These are phyloP conservation scores for Diaporthe destruens DNA, from an alignment of 2,329 filamentous ascomycete species.

Conservation along the genomic window DNA sequence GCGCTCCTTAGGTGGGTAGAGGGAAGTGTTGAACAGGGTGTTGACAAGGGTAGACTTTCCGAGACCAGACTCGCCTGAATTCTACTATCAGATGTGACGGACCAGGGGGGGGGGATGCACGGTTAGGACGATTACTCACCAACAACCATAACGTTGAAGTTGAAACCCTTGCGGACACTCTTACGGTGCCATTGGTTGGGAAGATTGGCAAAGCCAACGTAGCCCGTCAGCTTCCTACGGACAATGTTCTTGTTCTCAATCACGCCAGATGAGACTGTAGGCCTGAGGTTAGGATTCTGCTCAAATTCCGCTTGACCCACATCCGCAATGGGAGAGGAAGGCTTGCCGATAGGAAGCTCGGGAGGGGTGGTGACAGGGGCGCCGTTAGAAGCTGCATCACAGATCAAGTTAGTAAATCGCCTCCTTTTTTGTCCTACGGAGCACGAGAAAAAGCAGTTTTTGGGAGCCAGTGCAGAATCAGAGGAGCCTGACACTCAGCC, in stretches of 20 bases:
- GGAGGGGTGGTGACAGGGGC: slow-evolving; percentile 55
- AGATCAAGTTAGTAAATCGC: slow-evolving; percentile 45
- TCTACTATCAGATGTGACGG: slow-evolving; percentile 35
- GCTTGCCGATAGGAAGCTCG: slow-evolving; percentile 55
- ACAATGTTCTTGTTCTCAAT: slow-evolving; percentile 94
- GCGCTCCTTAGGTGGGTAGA: slow-evolving; percentile 98
- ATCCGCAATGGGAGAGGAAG: slow-evolving; percentile 47
- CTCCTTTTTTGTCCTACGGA: not conserved
- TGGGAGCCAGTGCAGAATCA: slow-evolving; percentile 42
- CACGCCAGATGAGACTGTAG: slow-evolving; percentile 59
- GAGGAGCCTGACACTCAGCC: slow-evolving; percentile 54
- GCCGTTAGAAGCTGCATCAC: slow-evolving; percentile 57
- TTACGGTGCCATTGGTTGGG: slow-evolving; percentile 99
- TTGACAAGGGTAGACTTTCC: slow-evolving; percentile 99
- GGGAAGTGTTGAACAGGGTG: slow-evolving; percentile 98
- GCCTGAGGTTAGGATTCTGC: slow-evolving; percentile 54
- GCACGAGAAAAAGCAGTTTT: not conserved
- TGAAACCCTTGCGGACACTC: slow-evolving; percentile 99
- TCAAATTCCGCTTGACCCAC: slow-evolving; percentile 50
- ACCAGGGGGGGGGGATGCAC: not conserved
- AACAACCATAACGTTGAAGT: slow-evolving; percentile 99
- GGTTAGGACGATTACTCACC: slow-evolving; percentile 69
- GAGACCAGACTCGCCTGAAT: slow-evolving; percentile 93
- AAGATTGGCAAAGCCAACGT: slow-evolving; percentile 98
- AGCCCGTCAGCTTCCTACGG: slow-evolving; percentile 96